Conservation (phyloP, 2,329 filamentous ascomycete genomes). For the Cordyceps fumosorosea region DNA sequence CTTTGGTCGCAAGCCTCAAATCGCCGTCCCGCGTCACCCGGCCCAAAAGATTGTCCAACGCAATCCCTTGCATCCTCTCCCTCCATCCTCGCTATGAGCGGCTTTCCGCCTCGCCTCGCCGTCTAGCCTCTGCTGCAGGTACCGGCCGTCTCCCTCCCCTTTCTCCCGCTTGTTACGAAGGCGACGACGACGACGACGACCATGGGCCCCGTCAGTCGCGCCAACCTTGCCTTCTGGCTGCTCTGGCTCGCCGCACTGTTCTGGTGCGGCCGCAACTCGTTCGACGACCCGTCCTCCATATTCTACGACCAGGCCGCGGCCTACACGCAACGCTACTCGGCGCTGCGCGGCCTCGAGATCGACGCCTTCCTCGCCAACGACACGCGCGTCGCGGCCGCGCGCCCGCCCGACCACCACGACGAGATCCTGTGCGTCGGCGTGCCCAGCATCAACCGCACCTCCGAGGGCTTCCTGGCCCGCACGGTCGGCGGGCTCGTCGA, state of each 20-base stretch:
- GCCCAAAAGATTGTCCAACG: too few species aligned
- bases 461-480: conserved; percentile 23
- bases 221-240: conserved; percentile 27
- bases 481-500: conserved; percentile 27
- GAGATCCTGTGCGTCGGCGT: conserved; percentile 27
- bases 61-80: too few species aligned
- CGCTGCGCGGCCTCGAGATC: conserved; percentile 21
- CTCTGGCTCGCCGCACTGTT: conserved; percentile 23
- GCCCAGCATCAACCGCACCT: conserved; percentile 28
- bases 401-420: neutral
- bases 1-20: neutral
- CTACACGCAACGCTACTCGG: conserved; percentile 23
- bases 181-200: neutral
- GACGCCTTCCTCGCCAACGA: conserved; percentile 19
- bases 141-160: neutral
- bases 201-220: conserved; percentile 13
- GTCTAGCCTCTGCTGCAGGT: neutral
- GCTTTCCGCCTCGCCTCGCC: neutral
- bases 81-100: conserved; percentile 1
- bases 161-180: too few species aligned
- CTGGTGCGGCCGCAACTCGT: conserved; percentile 25
- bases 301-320: conserved; percentile 25
- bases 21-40: too few species aligned
- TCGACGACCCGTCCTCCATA: conserved; percentile 29
- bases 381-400: conserved; percentile 4